Conservation (phyloP, 2,329 filamentous ascomycete species). For the Botryosphaeria dothidea region DNA sequence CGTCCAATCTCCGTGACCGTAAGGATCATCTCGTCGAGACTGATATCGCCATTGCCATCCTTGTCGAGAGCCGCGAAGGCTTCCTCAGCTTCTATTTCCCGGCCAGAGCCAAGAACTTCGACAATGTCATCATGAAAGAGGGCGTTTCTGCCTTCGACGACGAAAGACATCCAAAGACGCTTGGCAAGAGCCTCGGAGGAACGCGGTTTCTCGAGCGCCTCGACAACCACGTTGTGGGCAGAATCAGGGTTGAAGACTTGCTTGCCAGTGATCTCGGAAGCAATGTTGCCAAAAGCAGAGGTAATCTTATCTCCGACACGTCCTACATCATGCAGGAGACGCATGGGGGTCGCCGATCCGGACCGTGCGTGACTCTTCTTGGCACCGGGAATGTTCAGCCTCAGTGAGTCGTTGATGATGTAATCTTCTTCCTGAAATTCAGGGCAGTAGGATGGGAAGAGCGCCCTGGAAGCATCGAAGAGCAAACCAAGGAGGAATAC, state of each 20-base stretch:
- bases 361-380: constrained; percentile 50
- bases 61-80: constrained; percentile 79
- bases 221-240: constrained; percentile 83
- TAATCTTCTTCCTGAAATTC: constrained; percentile 93
- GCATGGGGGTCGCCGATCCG: constrained; percentile 74
- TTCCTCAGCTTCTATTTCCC: constrained; percentile 78
- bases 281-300: constrained; percentile 87
- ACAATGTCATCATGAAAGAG: constrained; percentile 78
- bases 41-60: constrained; percentile 91
- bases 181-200: constrained; percentile 91
- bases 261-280: constrained; percentile 92
- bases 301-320: constrained; percentile 92
- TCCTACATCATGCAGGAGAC: constrained; percentile 68
- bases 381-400: constrained; percentile 64
- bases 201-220: constrained; percentile 80
- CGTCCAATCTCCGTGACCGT: constrained; percentile 82
- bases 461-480: constrained; percentile 82
- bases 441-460: constrained; percentile 89
- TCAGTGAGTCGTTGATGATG: constrained; percentile 73
- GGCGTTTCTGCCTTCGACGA: constrained; percentile 81
- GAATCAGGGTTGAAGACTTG: constrained; percentile 92
- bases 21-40: constrained; percentile 90
- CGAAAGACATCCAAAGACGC: constrained; percentile 97
- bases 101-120: constrained; percentile 79
- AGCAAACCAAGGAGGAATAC: constrained; percentile 79